Conservation (phyloP, 192 early-diverging fungal species). For the Backusella mclennaniae region DNA sequence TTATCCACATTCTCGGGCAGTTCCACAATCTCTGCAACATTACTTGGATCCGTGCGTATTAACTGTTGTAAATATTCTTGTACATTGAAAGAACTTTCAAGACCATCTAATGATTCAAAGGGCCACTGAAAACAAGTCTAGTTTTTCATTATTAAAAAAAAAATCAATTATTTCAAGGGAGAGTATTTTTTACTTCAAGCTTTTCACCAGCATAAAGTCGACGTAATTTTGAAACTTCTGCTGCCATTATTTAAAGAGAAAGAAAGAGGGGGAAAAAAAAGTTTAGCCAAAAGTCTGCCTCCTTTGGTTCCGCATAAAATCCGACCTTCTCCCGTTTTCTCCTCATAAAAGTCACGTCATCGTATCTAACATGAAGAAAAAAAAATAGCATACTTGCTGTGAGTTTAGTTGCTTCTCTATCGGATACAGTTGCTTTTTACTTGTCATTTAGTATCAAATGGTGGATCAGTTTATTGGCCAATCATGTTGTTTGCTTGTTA, state of each 20-base stretch:
- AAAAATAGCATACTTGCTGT: neutral
- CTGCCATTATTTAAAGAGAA: neutral
- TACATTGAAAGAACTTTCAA: slow-evolving; percentile 69
- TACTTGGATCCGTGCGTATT: slow-evolving; percentile 61
- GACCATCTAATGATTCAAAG: slow-evolving; percentile 51
- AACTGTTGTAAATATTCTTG: slow-evolving; percentile 81
- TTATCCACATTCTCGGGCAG: slow-evolving; percentile 62
- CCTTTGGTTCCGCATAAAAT: neutral
- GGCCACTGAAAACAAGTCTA: slow-evolving; percentile 52
- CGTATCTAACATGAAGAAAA: neutral
- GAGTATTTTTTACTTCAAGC: slow-evolving; percentile 22
- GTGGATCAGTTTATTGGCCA: too few relatives aligned
- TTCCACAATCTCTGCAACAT: slow-evolving; percentile 58
- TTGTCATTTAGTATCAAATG: too few relatives aligned
- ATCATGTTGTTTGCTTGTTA: too few relatives aligned
- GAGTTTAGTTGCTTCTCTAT: too few relatives aligned
- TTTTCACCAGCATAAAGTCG: slow-evolving; percentile 28
- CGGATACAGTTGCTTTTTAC: too few relatives aligned
- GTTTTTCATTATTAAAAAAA: too few relatives aligned
- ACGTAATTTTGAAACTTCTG: slow-evolving; percentile 13
- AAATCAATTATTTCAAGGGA: too few relatives aligned
- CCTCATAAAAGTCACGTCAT: neutral
- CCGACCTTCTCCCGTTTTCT: neutral
- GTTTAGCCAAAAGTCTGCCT: neutral
- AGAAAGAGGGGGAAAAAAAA: neutral